phyloP scores from a whole-genome alignment of 495 filamentous ascomycete genomes.

The Penicillium arizonense region DNA sequence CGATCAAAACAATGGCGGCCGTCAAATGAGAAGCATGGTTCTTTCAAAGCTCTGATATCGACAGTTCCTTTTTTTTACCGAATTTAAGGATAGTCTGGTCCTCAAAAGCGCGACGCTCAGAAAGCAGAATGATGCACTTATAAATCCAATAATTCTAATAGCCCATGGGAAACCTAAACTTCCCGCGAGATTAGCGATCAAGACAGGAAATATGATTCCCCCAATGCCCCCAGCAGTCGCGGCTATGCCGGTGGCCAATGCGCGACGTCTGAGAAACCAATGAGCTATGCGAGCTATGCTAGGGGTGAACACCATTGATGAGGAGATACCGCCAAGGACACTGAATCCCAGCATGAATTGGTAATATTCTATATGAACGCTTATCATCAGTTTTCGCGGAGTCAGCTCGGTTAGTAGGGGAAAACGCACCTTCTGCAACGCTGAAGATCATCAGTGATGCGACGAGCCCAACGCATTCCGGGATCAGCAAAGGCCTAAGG shows the following conservation, averaged over 20 bases:
- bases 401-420: background rate
- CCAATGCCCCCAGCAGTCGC: constrained; percentile 13
- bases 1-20: too few species aligned
- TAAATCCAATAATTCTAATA: constrained; percentile 28
- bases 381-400: too few species aligned
- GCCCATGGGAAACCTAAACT: constrained; percentile 35
- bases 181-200: constrained; percentile 21
- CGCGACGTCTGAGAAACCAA: constrained; percentile 65
- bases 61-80: too few species aligned
- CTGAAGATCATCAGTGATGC: constrained; percentile 28
- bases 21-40: too few species aligned
- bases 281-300: constrained; percentile 53
- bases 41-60: too few species aligned
- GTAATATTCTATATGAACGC: constrained; percentile 19
- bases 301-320: constrained; percentile 56
- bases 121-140: background rate
- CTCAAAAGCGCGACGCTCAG: too few species aligned
- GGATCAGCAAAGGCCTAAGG: constrained; percentile 11
- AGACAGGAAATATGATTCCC: constrained; percentile 51
- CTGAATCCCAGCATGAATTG: constrained; percentile 30
- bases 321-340: constrained; percentile 21
- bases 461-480: constrained; percentile 21
- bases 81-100: too few species aligned
- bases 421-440: constrained; percentile 10
- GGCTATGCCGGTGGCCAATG: constrained; percentile 43